These are phyloP conservation scores for Colletotrichum sp. DNA, from an alignment of 2,329 filamentous ascomycete species.

Conservation along the genomic window DNA sequence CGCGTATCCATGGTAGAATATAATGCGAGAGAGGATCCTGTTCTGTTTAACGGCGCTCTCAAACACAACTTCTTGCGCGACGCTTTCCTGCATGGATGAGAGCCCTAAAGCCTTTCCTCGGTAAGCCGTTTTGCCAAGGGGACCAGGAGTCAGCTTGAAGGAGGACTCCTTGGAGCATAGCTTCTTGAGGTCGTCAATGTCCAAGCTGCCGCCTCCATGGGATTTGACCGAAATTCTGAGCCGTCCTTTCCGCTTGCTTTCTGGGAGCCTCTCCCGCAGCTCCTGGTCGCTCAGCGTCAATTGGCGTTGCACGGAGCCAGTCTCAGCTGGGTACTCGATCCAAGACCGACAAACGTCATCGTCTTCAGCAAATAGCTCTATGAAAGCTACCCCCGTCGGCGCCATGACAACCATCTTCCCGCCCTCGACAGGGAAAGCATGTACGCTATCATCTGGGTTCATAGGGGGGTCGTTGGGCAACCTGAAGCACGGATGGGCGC, in stretches of 20 bases:
- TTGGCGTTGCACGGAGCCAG: slow-evolving; percentile 70
- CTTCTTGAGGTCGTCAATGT: slow-evolving; percentile 76
- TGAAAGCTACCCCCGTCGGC: slow-evolving; percentile 80
- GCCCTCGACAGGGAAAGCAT: slow-evolving; percentile 85
- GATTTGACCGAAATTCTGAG: slow-evolving; percentile 79
- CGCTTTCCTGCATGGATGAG: slow-evolving; percentile 72
- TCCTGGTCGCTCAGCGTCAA: slow-evolving; percentile 77
- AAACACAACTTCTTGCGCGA: slow-evolving; percentile 76
- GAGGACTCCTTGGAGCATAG: slow-evolving; percentile 75
- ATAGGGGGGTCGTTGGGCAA: slow-evolving; percentile 75
- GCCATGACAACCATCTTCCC: slow-evolving; percentile 79
- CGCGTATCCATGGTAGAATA: slow-evolving; percentile 73
- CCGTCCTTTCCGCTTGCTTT: slow-evolving; percentile 73
- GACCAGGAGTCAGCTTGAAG: slow-evolving; percentile 72
- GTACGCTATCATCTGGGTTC: slow-evolving; percentile 75
- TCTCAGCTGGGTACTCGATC: slow-evolving; percentile 77
- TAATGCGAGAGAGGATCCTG: slow-evolving; percentile 76
- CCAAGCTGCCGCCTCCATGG: slow-evolving; percentile 73
- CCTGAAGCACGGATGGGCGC: slow-evolving; percentile 88
- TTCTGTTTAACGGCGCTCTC: slow-evolving; percentile 71
- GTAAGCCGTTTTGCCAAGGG: slow-evolving; percentile 73
- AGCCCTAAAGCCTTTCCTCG: slow-evolving; percentile 76
- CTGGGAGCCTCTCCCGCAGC: slow-evolving; percentile 73
- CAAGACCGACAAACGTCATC: slow-evolving; percentile 81
- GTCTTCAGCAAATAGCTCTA: slow-evolving; percentile 83